A percentile compares a stretch with the other conserved stretches of the same genome.
Evolutionary conservation across 768 basidiomycete species (phyloP).

Genomic region (Russula ochroleuca): DNA sequence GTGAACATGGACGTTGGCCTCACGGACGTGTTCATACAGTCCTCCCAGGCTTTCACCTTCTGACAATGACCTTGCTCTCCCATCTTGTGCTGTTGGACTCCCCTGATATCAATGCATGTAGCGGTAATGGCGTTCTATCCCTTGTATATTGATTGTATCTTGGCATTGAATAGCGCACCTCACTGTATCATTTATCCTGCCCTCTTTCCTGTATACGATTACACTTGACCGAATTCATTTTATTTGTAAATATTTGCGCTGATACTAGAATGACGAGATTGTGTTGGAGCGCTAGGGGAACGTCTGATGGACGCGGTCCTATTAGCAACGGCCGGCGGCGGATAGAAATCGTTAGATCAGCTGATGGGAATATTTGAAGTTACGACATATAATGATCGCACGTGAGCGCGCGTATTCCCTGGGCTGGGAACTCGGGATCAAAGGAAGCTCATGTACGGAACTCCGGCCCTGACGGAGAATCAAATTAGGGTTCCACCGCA

Average conservation of each 20-base stretch:
- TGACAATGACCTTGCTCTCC: conserved; percentile 8
- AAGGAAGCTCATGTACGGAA: background rate
- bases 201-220: conserved; percentile 19
- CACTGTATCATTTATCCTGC: conserved; percentile 26
- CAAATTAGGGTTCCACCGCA: background rate
- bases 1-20: conserved; percentile 4
- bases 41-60: conserved; percentile 13
- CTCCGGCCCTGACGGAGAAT: background rate
- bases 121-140: conserved; percentile 21
- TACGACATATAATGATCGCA: conserved; percentile 8
- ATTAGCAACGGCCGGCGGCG: conserved; percentile 9
- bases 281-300: conserved; percentile 1
- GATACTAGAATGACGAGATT: conserved; percentile 11
- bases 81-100: conserved; percentile 11
- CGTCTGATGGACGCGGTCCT: conserved; percentile 9
- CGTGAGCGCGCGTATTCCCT: conserved; percentile 11
- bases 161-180: conserved; percentile 19
- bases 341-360: conserved; percentile 17
- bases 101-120: conserved; percentile 19
- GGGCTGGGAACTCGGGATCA: conserved; percentile 5
- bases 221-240: conserved; percentile 12
- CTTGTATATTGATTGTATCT: conserved; percentile 25
- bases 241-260: conserved; percentile 28
- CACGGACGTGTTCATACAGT: conserved; percentile 16
- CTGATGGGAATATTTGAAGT: conserved; percentile 9